A percentile compares a stretch with the other conserved stretches of the same genome.
phyloP scores from a whole-genome alignment of 805 yeast species.

The Maudiozyma saulgeensis region DNA sequence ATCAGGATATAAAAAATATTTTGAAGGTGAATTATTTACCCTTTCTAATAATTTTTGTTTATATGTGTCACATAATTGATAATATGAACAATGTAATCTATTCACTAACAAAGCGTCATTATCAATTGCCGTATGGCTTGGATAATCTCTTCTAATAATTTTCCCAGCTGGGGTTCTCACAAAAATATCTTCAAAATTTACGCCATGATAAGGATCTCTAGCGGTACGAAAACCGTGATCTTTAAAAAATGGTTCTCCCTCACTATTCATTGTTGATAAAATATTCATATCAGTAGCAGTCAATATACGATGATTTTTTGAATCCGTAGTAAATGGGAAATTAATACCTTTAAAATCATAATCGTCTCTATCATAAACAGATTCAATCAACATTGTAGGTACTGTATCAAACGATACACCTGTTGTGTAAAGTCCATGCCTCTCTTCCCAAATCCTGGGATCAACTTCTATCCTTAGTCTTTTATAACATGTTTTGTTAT shows the following conservation, averaged over 20 bases:
- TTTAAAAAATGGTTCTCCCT: neutral
- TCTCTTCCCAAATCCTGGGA: neutral
- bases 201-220: neutral
- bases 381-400: slow-evolving; percentile 18
- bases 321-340: slow-evolving; percentile 5
- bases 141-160: slow-evolving; percentile 25
- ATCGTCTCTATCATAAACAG: slow-evolving; percentile 8
- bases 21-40: neutral
- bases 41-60: neutral
- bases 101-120: slow-evolving; percentile 23
- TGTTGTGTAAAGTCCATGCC: neutral
- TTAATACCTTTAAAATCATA: slow-evolving; percentile 16
- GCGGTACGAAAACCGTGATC: neutral
- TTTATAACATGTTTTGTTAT: slow-evolving; percentile 11
- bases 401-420: slow-evolving; percentile 29
- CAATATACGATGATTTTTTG: neutral
- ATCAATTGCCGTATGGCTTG: slow-evolving; percentile 21
- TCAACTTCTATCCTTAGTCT: slow-evolving; percentile 8
- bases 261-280: neutral
- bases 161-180: slow-evolving; percentile 18
- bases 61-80: slow-evolving; percentile 9
- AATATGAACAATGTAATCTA: slow-evolving; percentile 16
- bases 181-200: slow-evolving; percentile 7
- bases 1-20: slow-evolving; percentile 14
- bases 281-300: neutral